phyloP scores from a whole-genome alignment of 176 grass and related monocot species.

The Puya raimondii region DNA sequence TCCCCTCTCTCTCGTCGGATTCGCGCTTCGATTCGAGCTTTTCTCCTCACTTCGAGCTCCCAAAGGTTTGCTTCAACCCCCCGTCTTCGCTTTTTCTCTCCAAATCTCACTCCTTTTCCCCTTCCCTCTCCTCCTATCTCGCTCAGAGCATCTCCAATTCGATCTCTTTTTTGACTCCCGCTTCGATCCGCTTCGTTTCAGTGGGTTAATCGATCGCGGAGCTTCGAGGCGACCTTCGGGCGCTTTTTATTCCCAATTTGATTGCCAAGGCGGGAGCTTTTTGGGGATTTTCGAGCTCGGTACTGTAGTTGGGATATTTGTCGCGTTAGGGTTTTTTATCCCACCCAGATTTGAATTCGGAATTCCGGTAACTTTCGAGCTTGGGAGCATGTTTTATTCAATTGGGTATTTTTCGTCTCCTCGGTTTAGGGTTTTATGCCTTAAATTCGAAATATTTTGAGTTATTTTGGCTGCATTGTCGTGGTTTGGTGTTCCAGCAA shows the following conservation, averaged over 20 bases:
- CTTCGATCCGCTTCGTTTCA: constrained; percentile 1
- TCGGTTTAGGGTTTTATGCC: constrained; percentile 11
- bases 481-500: background rate
- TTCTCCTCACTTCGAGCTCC: background rate
- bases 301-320: background rate
- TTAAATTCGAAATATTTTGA: background rate
- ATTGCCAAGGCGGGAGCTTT: background rate
- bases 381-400: background rate
- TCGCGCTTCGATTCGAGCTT: background rate
- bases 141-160: constrained; percentile 4
- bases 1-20: background rate
- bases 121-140: background rate
- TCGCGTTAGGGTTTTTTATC: background rate
- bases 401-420: background rate
- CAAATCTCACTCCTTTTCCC: background rate
- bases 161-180: background rate
- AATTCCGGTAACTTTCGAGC: background rate
- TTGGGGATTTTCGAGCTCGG: background rate
- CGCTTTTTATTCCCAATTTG: background rate
- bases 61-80: background rate
- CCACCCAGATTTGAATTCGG: background rate
- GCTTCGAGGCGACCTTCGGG: background rate
- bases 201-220: background rate
- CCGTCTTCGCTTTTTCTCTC: background rate
- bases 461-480: constrained; percentile 5